Evolutionary conservation across 371 early-diverging fungal genomes (phyloP).

Genomic region (Umbelopsis sp.): DNA sequence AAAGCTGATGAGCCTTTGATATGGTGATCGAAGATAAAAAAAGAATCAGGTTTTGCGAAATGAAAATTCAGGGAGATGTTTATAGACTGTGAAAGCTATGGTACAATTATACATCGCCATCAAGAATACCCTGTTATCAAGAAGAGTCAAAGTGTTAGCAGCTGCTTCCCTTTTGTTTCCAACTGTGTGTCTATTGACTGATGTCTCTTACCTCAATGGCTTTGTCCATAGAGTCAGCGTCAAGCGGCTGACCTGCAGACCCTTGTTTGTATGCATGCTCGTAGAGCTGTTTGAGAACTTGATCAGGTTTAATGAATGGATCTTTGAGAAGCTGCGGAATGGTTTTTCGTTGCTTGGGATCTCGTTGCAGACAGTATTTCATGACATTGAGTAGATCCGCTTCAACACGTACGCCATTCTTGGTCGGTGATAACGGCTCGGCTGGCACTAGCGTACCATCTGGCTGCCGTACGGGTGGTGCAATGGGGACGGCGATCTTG

Average conservation of each 20-base stretch:
- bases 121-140: background rate
- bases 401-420: slow-evolving; percentile 31
- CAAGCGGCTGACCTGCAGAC: slow-evolving; percentile 11
- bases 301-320: slow-evolving; percentile 58
- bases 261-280: slow-evolving; percentile 11
- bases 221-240: slow-evolving; percentile 9
- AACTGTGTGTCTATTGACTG: background rate
- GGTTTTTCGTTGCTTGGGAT: slow-evolving; percentile 69
- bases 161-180: too few relatives aligned
- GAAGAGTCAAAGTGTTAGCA: background rate
- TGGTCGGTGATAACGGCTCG: slow-evolving; percentile 23
- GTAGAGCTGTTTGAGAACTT: slow-evolving; percentile 13
- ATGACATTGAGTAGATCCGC: slow-evolving; percentile 60
- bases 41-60: background rate
- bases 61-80: background rate
- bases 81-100: background rate
- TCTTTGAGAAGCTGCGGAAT: slow-evolving; percentile 76
- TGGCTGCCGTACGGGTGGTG: slow-evolving; percentile 18
- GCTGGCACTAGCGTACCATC: slow-evolving; percentile 23
- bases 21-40: background rate
- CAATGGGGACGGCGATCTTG: slow-evolving; percentile 35
- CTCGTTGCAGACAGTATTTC: slow-evolving; percentile 65
- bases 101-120: slow-evolving; percentile 8
- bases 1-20: too few relatives aligned
- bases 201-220: background rate